Evolutionary conservation across 495 filamentous ascomycete genomes (phyloP).

Genomic region (Trichocladium antarcticum): DNA sequence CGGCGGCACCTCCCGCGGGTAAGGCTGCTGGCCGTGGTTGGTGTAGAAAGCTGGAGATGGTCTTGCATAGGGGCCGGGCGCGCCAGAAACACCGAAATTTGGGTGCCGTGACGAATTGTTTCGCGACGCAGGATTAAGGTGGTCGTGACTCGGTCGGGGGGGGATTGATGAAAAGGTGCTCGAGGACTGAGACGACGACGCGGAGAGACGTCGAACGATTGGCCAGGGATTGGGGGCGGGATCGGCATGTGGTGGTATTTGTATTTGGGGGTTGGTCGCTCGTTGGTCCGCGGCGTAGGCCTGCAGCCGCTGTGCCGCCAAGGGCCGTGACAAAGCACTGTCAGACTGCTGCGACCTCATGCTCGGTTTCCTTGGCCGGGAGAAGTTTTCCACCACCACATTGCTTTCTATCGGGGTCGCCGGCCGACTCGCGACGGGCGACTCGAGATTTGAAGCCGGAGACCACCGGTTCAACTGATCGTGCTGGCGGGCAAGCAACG

Average conservation of each 20-base stretch:
- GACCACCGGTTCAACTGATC: conserved; percentile 13
- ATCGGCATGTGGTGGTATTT: conserved; percentile 10
- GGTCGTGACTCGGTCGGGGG: conserved; percentile 26
- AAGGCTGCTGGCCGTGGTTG: conserved; percentile 9
- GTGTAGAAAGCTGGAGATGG: conserved; percentile 7
- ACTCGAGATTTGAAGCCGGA: conserved; percentile 17
- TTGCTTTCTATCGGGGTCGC: conserved; percentile 14
- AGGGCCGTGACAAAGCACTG: conserved; percentile 22
- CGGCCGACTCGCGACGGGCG: conserved; percentile 17
- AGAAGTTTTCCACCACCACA: conserved; percentile 41
- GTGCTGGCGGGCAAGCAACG: conserved; percentile 19
- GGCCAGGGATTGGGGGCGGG: conserved; percentile 24
- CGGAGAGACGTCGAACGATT: conserved; percentile 32
- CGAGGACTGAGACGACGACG: conserved; percentile 38
- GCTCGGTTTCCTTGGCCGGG: conserved; percentile 40
- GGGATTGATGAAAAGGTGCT: conserved; percentile 33
- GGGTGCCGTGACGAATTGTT: conserved; percentile 16
- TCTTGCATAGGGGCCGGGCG: conserved; percentile 6
- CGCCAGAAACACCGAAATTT: conserved; percentile 15
- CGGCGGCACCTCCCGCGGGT: conserved; percentile 30
- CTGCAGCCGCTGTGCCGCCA: conserved; percentile 17
- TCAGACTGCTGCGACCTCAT: conserved; percentile 33
- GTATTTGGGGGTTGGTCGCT: conserved; percentile 14
- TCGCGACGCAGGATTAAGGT: conserved; percentile 12
- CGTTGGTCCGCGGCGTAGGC: conserved; percentile 23